These are phyloP conservation scores for Saccharomyces hybrid DNA, from an alignment of 1,139 yeast genomes.

Conservation along the genomic window DNA sequence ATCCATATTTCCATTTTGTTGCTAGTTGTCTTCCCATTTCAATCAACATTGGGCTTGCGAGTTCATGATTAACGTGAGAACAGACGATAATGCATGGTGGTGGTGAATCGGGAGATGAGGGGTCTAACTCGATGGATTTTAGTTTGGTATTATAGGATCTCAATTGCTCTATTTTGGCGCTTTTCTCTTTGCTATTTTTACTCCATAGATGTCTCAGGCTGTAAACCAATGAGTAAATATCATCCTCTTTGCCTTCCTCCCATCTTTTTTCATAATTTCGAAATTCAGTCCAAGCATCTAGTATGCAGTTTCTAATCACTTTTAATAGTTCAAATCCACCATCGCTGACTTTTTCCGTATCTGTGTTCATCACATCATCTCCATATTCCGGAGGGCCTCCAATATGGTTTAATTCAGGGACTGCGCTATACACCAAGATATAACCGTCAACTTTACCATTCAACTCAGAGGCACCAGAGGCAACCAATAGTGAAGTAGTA, in stretches of 20 bases:
- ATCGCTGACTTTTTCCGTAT: slow-evolving; percentile 15
- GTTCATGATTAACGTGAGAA: slow-evolving; percentile 48
- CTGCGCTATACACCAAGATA: slow-evolving; percentile 57
- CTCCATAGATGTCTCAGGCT: slow-evolving; percentile 52
- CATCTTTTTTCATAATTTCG: slow-evolving; percentile 46
- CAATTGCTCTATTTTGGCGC: slow-evolving; percentile 19
- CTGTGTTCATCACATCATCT: slow-evolving; percentile 6
- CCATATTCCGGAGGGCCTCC: slow-evolving; percentile 13
- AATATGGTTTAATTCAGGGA: slow-evolving; percentile 42
- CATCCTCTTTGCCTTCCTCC: slow-evolving; percentile 59
- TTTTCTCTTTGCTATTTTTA: slow-evolving; percentile 33
- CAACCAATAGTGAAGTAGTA: slow-evolving; percentile 62
- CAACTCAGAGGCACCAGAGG: slow-evolving; percentile 70
- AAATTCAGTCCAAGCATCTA: slow-evolving; percentile 71
- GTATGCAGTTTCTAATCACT: slow-evolving; percentile 46
- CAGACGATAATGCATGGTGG: slow-evolving; percentile 67
- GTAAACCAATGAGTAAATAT: slow-evolving; percentile 51
- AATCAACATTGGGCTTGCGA: slow-evolving; percentile 52
- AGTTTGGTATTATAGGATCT: slow-evolving; percentile 20
- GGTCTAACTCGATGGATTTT: slow-evolving; percentile 35
- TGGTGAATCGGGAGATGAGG: slow-evolving; percentile 43
- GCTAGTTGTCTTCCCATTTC: slow-evolving; percentile 53
- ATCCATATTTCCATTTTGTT: slow-evolving; percentile 55
- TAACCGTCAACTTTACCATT: slow-evolving; percentile 72
- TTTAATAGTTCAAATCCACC: slow-evolving; percentile 43